phyloP scores from a whole-genome alignment of 2,329 filamentous ascomycete genomes.

The Neofusicoccum ribis region DNA sequence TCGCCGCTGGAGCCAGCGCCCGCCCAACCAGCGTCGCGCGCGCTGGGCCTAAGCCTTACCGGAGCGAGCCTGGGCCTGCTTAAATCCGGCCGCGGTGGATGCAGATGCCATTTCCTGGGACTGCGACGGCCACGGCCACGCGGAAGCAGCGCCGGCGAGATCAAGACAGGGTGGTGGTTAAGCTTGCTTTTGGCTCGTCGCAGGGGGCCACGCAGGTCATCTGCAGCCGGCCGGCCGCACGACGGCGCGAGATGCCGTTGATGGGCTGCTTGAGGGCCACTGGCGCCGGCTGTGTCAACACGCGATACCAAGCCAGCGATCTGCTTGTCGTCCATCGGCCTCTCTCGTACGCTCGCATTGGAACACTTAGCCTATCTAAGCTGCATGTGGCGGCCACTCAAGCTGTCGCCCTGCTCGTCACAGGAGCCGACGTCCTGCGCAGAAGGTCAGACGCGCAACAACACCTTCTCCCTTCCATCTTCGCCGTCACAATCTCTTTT shows the following conservation, averaged over 20 bases:
- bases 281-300: background rate
- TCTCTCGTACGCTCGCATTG: background rate
- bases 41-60: background rate
- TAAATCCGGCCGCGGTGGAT: background rate
- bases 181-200: no score
- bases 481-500: background rate
- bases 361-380: background rate
- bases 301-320: background rate
- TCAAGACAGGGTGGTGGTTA: no score
- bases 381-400: background rate
- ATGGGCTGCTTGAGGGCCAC: background rate
- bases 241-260: background rate
- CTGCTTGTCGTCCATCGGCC: background rate
- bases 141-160: no score
- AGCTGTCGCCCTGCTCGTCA: background rate
- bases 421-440: background rate
- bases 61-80: background rate
- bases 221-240: no score
- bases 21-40: background rate
- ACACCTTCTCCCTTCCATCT: background rate
- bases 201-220: no score
- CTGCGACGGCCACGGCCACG: no score
- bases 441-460: background rate
- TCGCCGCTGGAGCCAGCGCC: background rate
- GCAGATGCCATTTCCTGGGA: background rate